A percentile compares a stretch with the other conserved stretches of the same genome.
These are phyloP conservation scores for Penicillium hesseltinei DNA, from an alignment of 2,329 filamentous ascomycete genomes.

Conservation along the genomic window DNA sequence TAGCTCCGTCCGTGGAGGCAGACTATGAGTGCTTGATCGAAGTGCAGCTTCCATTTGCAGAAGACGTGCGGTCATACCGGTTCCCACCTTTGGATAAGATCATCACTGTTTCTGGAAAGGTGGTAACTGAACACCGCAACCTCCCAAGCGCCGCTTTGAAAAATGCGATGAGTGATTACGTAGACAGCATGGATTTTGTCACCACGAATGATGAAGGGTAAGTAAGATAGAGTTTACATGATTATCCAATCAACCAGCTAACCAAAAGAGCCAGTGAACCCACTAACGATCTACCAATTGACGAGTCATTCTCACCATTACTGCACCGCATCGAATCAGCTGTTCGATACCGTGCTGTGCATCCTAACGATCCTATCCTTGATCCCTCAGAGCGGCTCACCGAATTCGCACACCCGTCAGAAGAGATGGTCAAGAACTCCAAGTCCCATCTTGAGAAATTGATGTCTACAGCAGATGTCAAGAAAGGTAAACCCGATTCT, in stretches of 20 bases:
- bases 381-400: conserved; percentile 64
- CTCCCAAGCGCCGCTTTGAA: conserved; percentile 73
- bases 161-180: conserved; percentile 83
- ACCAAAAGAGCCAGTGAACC: conserved; percentile 41
- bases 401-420: conserved; percentile 70
- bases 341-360: conserved; percentile 75
- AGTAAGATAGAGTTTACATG: conserved; percentile 30
- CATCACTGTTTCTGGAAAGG: conserved; percentile 79
- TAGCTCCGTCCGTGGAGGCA: conserved; percentile 75
- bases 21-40: conserved; percentile 86
- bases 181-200: conserved; percentile 86
- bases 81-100: conserved; percentile 89
- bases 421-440: conserved; percentile 61
- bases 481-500: conserved; percentile 60
- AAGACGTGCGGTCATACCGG: conserved; percentile 85
- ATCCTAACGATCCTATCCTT: conserved; percentile 64
- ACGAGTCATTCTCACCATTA: conserved; percentile 79
- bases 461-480: conserved; percentile 70
- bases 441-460: conserved; percentile 61
- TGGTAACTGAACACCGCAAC: conserved; percentile 76
- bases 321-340: conserved; percentile 89
- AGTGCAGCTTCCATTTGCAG: conserved; percentile 84
- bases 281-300: conserved; percentile 70
- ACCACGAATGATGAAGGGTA: conserved; percentile 73
- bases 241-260: neutral